Conservation (phyloP, 257 asterid species). For the Jaltomata sinuosa region DNA sequence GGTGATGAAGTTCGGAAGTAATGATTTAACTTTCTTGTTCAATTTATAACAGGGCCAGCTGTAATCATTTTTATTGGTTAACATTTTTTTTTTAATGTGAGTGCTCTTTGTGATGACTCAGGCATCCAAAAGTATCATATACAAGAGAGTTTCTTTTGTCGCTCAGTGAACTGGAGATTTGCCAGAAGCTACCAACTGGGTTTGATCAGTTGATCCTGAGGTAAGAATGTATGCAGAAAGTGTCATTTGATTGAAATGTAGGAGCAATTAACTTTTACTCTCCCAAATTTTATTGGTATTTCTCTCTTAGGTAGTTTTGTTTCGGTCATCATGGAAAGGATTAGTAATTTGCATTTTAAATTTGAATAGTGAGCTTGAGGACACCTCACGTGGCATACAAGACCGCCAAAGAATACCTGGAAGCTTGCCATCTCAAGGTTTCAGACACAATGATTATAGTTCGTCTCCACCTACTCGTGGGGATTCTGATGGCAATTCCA, state of each 20-base stretch:
- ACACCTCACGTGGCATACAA: constrained; percentile 33
- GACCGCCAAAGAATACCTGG: constrained; percentile 56
- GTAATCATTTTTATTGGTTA: constrained; percentile 1
- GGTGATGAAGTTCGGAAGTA: constrained; percentile 29
- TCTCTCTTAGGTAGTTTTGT: background rate
- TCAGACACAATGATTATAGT: constrained; percentile 49
- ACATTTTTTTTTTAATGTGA: constrained; percentile 5
- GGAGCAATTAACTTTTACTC: background rate
- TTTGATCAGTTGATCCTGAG: constrained; percentile 44
- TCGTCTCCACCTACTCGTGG: constrained; percentile 80
- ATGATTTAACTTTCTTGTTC: constrained; percentile 11
- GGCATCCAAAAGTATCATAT: constrained; percentile 51
- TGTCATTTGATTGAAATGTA: background rate
- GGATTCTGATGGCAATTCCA: constrained; percentile 37
- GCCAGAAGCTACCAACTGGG: constrained; percentile 69
- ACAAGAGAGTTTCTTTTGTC: constrained; percentile 67
- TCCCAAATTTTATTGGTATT: background rate
- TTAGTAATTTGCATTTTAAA: background rate
- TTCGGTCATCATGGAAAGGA: background rate
- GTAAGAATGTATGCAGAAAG: constrained; percentile 16
- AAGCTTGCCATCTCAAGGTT: constrained; percentile 37
- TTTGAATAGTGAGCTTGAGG: constrained; percentile 54
- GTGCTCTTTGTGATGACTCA: constrained; percentile 21
- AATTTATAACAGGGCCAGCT: background rate
- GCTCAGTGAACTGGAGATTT: constrained; percentile 47